phyloP scores from a whole-genome alignment of 1,284 basidiomycete species.

The Cutaneotrichosporon sp. region DNA sequence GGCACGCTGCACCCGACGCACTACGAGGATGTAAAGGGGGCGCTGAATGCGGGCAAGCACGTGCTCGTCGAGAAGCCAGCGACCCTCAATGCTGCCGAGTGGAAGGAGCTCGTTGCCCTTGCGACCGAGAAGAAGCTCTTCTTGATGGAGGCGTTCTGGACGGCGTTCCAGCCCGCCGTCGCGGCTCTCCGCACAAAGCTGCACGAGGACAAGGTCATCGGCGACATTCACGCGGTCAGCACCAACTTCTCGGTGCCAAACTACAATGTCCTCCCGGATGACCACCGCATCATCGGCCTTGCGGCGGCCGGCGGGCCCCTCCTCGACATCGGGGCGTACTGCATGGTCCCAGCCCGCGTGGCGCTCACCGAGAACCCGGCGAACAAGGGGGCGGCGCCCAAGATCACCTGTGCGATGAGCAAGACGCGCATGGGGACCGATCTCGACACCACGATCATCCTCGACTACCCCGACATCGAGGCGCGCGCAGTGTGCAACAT shows the following conservation, averaged over 20 bases:
- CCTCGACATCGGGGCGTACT: constrained; percentile 57
- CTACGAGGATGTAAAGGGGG: constrained; percentile 53
- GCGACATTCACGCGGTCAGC: constrained; percentile 42
- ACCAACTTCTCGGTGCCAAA: constrained; percentile 16
- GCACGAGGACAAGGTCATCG: constrained; percentile 44
- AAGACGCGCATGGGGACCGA: constrained; percentile 49
- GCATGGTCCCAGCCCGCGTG: constrained; percentile 16
- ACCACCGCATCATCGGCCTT: constrained; percentile 53
- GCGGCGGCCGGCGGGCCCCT: constrained; percentile 56
- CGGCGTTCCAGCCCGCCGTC: constrained; percentile 51
- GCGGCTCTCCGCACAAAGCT: constrained; percentile 47
- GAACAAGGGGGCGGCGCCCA: constrained; percentile 37
- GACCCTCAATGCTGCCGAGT: constrained; percentile 56
- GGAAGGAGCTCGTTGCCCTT: constrained; percentile 48
- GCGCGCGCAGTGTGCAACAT: constrained; percentile 27
- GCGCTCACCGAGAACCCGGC: constrained; percentile 38
- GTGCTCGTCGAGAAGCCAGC: constrained; percentile 56
- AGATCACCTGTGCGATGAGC: constrained; percentile 42
- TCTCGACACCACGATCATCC: constrained; percentile 41
- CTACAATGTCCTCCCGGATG: constrained; percentile 25
- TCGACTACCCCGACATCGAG: constrained; percentile 45
- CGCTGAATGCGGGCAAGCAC: constrained; percentile 55
- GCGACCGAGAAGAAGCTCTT: constrained; percentile 51
- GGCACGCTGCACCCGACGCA: constrained; percentile 58
- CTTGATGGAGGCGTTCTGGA: constrained; percentile 51